A percentile compares a stretch with the other conserved stretches of the same genome.
Evolutionary conservation across 805 yeast genomes (phyloP).

Genomic region (Zygosaccharomyces bisporus): DNA sequence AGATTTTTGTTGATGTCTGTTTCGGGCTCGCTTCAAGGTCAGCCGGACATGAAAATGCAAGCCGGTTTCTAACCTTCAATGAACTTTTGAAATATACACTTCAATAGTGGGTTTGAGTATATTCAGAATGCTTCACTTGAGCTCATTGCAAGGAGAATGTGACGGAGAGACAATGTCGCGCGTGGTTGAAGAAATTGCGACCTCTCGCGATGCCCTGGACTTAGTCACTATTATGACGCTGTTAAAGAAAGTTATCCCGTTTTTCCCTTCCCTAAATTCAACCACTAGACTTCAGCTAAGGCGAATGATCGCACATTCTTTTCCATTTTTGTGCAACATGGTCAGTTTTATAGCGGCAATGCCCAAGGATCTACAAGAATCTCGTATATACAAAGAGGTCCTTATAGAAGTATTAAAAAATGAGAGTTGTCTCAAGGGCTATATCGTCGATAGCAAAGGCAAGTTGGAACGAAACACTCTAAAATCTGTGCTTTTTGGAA

Average conservation of each 20-base stretch:
- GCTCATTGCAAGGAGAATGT: constrained; percentile 3
- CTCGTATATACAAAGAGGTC: constrained; percentile 14
- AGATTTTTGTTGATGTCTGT: not conserved
- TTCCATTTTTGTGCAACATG: constrained; percentile 22
- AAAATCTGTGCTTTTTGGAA: constrained; percentile 32
- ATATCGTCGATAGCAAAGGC: constrained; percentile 6
- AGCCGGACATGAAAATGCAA: not conserved
- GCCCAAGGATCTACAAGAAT: constrained; percentile 15
- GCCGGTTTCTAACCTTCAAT: not conserved
- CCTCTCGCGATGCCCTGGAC: constrained; percentile 4
- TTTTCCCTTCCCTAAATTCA: constrained; percentile 24
- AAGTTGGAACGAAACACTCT: constrained; percentile 14
- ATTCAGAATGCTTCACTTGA: constrained; percentile 4
- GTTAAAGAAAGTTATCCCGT: constrained; percentile 19
- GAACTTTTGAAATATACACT: not conserved
- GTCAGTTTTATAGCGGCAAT: constrained; percentile 17
- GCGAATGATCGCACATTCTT: constrained; percentile 13
- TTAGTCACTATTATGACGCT: constrained; percentile 10
- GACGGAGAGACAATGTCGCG: constrained; percentile 7
- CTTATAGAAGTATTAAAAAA: constrained; percentile 17
- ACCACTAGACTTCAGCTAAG: constrained; percentile 8
- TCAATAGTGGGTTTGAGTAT: not conserved
- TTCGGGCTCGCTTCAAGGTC: not conserved
- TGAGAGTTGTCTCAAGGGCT: constrained; percentile 15
- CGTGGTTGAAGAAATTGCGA: constrained; percentile 2